A percentile compares a stretch with the other conserved stretches of the same genome.
Conservation (phyloP, 805 yeast genomes). For the Phaffomyces antillensis region DNA sequence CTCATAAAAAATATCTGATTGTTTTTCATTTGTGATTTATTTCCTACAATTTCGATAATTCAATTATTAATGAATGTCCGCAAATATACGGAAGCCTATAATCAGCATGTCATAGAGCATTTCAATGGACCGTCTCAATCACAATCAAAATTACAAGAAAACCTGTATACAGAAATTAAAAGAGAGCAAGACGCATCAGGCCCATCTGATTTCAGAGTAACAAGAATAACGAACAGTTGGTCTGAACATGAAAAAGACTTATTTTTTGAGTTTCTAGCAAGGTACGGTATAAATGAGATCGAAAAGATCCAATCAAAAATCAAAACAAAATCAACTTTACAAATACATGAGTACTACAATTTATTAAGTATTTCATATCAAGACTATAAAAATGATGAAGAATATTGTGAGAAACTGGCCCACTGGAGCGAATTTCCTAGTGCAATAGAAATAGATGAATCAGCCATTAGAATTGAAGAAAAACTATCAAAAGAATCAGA, state of each 20-base stretch:
- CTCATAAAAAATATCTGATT: no score
- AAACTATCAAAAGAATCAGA: constrained; percentile 20
- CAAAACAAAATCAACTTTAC: constrained; percentile 35
- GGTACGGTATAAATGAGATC: constrained; percentile 41
- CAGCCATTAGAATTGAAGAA: constrained; percentile 38
- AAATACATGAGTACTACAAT: constrained; percentile 40
- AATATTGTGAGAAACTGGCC: constrained; percentile 18
- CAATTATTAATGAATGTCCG: no score
- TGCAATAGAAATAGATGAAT: constrained; percentile 44
- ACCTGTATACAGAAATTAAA: no score
- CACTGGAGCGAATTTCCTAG: constrained; percentile 42
- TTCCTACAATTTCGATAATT: neutral
- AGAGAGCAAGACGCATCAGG: no score
- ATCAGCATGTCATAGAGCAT: neutral
- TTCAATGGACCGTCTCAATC: no score
- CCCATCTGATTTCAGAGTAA: neutral
- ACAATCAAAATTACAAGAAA: no score
- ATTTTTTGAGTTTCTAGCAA: constrained; percentile 43
- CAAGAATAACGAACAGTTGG: constrained; percentile 36
- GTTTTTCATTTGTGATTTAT: neutral
- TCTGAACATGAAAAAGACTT: constrained; percentile 38
- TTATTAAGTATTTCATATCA: constrained; percentile 27
- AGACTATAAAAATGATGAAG: constrained; percentile 19
- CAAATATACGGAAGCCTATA: neutral
- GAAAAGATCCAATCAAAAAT: constrained; percentile 34